These are phyloP conservation scores for Trichoderma oligosporum DNA, from an alignment of 2,329 filamentous ascomycete genomes.

Conservation along the genomic window DNA sequence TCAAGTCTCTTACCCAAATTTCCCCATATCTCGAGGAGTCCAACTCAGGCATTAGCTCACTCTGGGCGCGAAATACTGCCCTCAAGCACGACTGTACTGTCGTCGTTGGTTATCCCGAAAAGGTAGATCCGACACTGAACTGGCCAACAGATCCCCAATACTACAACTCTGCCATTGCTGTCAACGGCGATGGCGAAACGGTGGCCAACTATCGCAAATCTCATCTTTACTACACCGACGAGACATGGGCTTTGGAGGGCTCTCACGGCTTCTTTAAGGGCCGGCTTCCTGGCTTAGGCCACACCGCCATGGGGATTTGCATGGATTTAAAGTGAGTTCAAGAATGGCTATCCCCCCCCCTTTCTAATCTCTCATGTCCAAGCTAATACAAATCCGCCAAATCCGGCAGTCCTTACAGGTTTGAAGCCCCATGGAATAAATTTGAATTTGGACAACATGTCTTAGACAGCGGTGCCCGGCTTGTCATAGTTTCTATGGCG, in stretches of 20 bases:
- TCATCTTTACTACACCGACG: conserved; percentile 57
- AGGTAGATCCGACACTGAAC: conserved; percentile 47
- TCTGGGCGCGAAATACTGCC: conserved; percentile 68
- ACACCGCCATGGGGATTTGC: conserved; percentile 56
- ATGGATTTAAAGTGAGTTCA: conserved; percentile 63
- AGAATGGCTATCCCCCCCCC: not conserved
- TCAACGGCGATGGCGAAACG: conserved; percentile 57
- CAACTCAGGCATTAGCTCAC: conserved; percentile 60
- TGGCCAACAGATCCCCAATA: conserved; percentile 53
- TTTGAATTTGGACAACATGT: conserved; percentile 53
- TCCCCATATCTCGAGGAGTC: conserved; percentile 64
- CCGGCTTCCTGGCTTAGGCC: conserved; percentile 46
- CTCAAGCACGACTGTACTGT: conserved; percentile 64
- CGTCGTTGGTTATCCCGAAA: conserved; percentile 71
- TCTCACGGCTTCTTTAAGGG: conserved; percentile 47
- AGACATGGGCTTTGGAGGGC: conserved; percentile 59
- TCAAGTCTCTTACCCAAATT: conserved; percentile 65
- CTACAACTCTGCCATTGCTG: conserved; percentile 52
- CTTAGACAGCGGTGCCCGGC: conserved; percentile 50
- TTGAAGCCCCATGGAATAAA: conserved; percentile 36
- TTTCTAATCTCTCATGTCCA: not conserved
- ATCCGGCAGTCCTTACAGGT: conserved; percentile 34
- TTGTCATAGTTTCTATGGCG: conserved; percentile 73
- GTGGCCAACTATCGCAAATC: conserved; percentile 59
- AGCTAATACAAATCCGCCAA: not conserved